Evolutionary conservation across 495 filamentous ascomycete genomes (phyloP).

Genomic region (Penicillium cataractarum): DNA sequence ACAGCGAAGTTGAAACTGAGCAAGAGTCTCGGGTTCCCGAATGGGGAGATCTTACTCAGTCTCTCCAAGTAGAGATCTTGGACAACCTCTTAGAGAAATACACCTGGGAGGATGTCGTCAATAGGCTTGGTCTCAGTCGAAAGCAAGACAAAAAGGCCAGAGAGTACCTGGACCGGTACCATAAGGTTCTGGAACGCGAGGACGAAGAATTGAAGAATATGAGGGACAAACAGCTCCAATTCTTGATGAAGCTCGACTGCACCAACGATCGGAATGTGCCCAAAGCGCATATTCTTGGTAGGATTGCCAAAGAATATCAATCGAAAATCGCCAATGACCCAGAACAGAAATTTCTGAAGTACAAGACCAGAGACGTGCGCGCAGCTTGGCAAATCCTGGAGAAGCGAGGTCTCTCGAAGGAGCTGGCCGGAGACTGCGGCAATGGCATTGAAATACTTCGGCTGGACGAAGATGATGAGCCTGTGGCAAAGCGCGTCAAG

Average conservation of each 20-base stretch:
- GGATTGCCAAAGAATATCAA: no score
- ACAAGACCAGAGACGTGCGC: constrained; percentile 27
- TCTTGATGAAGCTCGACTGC: constrained; percentile 36
- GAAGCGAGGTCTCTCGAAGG: constrained; percentile 28
- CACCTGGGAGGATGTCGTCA: constrained; percentile 20
- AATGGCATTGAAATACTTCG: background rate
- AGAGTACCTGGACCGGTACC: constrained; percentile 21
- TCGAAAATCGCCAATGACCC: background rate
- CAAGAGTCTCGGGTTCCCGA: constrained; percentile 21
- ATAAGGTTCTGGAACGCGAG: constrained; percentile 34
- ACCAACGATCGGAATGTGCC: constrained; percentile 25
- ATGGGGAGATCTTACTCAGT: constrained; percentile 40
- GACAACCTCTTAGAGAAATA: constrained; percentile 32
- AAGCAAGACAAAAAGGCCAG: constrained; percentile 24
- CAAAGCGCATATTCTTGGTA: constrained; percentile 27
- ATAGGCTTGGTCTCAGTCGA: constrained; percentile 31
- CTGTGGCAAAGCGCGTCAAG: background rate
- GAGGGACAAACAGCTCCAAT: constrained; percentile 35
- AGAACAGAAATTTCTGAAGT: background rate
- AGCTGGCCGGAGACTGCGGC: constrained; percentile 40
- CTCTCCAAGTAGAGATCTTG: constrained; percentile 42
- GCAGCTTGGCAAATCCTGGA: constrained; percentile 34
- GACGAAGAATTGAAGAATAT: constrained; percentile 32
- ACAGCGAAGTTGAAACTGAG: constrained; percentile 26
- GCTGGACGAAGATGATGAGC: background rate